Base-by-base conservation (phyloP, 2,329 filamentous ascomycete genomes). In the Helotiales sp. region DNA sequence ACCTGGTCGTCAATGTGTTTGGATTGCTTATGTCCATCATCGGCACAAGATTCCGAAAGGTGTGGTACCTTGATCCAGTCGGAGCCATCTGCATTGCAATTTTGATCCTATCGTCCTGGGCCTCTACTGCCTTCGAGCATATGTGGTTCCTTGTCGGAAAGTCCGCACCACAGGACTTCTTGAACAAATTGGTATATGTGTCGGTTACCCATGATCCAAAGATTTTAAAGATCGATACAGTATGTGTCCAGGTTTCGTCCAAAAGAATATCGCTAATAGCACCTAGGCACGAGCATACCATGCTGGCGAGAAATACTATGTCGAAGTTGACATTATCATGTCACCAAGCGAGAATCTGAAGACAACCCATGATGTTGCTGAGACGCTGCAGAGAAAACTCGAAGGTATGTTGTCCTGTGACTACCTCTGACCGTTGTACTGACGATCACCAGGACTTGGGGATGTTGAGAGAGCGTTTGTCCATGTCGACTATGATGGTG, bases 131-230 rank as follows among this genome's bases (percentile, higher is more conserved):
- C 0, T 79, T 83, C 40, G 84, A 88, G 62, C 91, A 96, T 70
- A 91, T 95, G 69, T 85, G 88, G 69, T 91, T 93, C 67, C 76
- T 95, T 29, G 90, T 88, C 0, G 91, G 91, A 17, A 89, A 89
- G 66, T 89, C 89, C 0, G 90, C 90, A 5, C 85, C 86, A 1
- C 87, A 90, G 0, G 90, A 93, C 66, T 88, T 95, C 76, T 83
- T 92, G 29, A 96, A 95, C 70, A 84, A 96, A 47, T 74, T 96
- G 22, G 80, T 96, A 1, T 97, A 97, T 74, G 82, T 96, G 65
- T 95, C 92, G 1, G 96, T 96, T 89, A 88, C 93, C 19, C 96
- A 96, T 70, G 92, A 92, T 46, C 91, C 89, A 65, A 89, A 89
- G 12, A 96, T 97, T 69, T 86, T 85, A 69, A 87, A 91, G 70